Percentiles rank a stretch among this genome's conserved stretches.
Conservation (phyloP, 768 basidiomycete genomes). For the Suillus paluster region DNA sequence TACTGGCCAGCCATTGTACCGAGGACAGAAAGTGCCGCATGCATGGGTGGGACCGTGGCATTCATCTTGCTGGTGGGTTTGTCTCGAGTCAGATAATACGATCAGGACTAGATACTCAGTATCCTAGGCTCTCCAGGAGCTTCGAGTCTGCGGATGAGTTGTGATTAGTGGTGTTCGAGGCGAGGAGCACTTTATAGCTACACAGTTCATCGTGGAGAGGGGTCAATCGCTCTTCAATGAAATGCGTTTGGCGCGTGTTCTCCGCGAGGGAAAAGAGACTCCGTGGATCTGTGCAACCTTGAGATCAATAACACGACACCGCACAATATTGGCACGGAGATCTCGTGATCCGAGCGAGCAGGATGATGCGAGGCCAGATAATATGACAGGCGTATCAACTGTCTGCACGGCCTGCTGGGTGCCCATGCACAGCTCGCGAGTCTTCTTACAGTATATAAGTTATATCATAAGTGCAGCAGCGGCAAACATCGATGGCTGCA, state of each 20-base stretch:
- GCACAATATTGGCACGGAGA: not conserved
- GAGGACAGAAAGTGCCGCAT: slow-evolving; percentile 40
- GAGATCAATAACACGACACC: not conserved
- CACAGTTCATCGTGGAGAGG: slow-evolving; percentile 16
- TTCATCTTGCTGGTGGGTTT: slow-evolving; percentile 27
- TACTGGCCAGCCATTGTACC: slow-evolving; percentile 42
- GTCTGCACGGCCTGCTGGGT: not conserved
- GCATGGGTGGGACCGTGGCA: slow-evolving; percentile 38
- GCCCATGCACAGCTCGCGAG: not conserved
- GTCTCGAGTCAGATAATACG: slow-evolving; percentile 13
- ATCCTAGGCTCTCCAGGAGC: slow-evolving; percentile 36
- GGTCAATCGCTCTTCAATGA: slow-evolving; percentile 11
- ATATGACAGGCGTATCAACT: not conserved
- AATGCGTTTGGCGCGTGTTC: slow-evolving; percentile 37
- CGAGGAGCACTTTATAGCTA: slow-evolving; percentile 30
- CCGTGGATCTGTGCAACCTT: slow-evolving; percentile 15
- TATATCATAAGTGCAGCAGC: not conserved
- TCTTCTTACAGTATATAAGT: not conserved
- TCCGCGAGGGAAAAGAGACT: slow-evolving; percentile 29
- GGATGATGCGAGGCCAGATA: slow-evolving; percentile 3
- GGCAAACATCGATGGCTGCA: not conserved
- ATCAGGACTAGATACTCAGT: slow-evolving; percentile 11
- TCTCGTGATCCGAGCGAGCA: slow-evolving; percentile 5
- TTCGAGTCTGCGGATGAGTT: slow-evolving; percentile 39
- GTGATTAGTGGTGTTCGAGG: slow-evolving; percentile 31